Evolutionary conservation across 2,329 filamentous ascomycete genomes (phyloP).

Genomic region (Nemania serpens): DNA sequence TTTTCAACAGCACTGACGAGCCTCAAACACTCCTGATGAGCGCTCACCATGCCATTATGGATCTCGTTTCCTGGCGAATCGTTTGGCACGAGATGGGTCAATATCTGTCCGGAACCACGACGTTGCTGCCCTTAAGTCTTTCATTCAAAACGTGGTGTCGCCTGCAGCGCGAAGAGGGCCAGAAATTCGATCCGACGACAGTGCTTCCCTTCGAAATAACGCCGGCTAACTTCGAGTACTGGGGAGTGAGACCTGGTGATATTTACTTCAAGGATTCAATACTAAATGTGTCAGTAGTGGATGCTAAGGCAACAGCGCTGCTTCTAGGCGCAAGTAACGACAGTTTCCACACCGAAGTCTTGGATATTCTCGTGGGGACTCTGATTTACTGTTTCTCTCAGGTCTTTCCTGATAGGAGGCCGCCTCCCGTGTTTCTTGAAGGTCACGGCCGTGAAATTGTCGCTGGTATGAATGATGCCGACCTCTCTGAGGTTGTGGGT

Average conservation of each 20-base stretch:
- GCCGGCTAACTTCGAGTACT: not conserved
- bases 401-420: not conserved
- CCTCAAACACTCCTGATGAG: not conserved
- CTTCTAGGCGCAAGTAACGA: not conserved
- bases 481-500: constrained; percentile 4
- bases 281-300: no score
- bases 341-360: not conserved
- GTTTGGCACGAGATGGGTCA: constrained; percentile 4
- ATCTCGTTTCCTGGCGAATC: constrained; percentile 12
- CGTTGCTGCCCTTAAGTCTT: no score
- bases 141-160: no score
- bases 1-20: constrained; percentile 2
- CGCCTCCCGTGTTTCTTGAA: not conserved
- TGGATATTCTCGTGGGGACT: constrained; percentile 1
- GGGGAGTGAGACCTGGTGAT: not conserved
- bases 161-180: no score
- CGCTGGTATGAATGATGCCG: not conserved
- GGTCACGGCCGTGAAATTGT: constrained; percentile 5
- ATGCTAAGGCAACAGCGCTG: not conserved
- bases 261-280: no score
- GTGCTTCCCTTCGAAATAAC: no score
- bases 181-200: no score
- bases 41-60: constrained; percentile 7
- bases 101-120: not conserved
- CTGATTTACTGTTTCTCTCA: not conserved